These are phyloP conservation scores for Aspergillus unguis DNA, from an alignment of 2,329 filamentous ascomycete species.

Conservation along the genomic window DNA sequence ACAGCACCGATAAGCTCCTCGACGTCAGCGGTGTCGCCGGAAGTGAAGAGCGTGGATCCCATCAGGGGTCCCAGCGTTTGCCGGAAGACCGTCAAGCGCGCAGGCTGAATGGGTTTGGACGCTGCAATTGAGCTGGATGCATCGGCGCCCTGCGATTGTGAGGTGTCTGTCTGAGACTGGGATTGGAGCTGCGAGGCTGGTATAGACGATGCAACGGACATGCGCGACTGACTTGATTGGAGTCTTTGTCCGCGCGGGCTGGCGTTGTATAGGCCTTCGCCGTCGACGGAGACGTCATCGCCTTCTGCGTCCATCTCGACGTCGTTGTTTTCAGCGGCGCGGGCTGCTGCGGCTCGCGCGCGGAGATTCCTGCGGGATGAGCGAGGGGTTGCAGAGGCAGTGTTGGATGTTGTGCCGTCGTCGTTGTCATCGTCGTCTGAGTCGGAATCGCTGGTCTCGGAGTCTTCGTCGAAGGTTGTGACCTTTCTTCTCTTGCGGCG, in stretches of 20 bases:
- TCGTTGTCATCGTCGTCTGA: slow-evolving; percentile 32
- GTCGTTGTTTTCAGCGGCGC: slow-evolving; percentile 38
- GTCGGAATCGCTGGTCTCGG: slow-evolving; percentile 43
- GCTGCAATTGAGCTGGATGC: slow-evolving; percentile 26
- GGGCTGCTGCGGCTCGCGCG: slow-evolving; percentile 34
- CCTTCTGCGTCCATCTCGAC: slow-evolving; percentile 46
- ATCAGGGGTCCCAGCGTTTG: slow-evolving; percentile 78
- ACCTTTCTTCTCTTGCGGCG: slow-evolving; percentile 81
- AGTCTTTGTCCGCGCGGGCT: slow-evolving; percentile 45
- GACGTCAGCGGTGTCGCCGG: slow-evolving; percentile 72
- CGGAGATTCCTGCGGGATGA: slow-evolving; percentile 33
- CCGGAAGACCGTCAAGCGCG: slow-evolving; percentile 72
- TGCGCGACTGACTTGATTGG: slow-evolving; percentile 48
- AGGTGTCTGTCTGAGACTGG: slow-evolving; percentile 52
- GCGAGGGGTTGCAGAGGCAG: slow-evolving; percentile 30
- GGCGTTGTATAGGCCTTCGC: slow-evolving; percentile 54
- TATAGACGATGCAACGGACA: slow-evolving; percentile 75
- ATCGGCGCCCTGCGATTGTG: slow-evolving; percentile 44
- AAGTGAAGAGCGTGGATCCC: slow-evolving; percentile 76
- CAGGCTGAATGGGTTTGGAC: slow-evolving; percentile 43
- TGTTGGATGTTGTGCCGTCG: slow-evolving; percentile 23
- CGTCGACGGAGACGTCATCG: slow-evolving; percentile 50
- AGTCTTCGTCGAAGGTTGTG: slow-evolving; percentile 62
- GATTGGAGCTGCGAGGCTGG: slow-evolving; percentile 68
- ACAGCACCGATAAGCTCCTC: slow-evolving; percentile 73